Conservation (phyloP, 208 protist genomes). For the Trypanosoma melophagium region DNA sequence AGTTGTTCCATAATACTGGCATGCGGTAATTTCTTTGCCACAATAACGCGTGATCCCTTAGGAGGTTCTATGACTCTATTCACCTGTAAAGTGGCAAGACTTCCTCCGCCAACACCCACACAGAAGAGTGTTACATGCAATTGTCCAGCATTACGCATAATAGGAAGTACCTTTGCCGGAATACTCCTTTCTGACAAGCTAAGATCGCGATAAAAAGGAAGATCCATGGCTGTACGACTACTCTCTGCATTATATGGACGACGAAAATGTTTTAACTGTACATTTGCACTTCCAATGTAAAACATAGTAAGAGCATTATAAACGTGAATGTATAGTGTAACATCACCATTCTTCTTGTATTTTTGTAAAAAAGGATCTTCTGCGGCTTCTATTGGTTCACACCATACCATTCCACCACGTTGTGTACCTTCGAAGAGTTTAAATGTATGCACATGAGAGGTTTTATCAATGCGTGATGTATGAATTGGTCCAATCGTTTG, state of each 20-base stretch:
- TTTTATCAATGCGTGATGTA: constrained; percentile 53
- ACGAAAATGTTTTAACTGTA: constrained; percentile 68
- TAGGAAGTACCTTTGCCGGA: constrained; percentile 67
- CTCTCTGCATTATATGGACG: constrained; percentile 67
- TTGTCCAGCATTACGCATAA: constrained; percentile 74
- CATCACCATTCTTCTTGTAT: constrained; percentile 50
- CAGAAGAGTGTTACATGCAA: constrained; percentile 86
- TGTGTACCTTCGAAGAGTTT: constrained; percentile 51
- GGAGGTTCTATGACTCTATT: constrained; percentile 17
- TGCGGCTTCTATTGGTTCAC: constrained; percentile 64
- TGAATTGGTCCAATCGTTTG: constrained; percentile 76
- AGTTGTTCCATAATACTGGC: constrained; percentile 34
- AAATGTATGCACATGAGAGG: constrained; percentile 36
- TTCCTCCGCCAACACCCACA: constrained; percentile 37
- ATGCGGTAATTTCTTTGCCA: constrained; percentile 72
- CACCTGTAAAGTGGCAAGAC: neutral
- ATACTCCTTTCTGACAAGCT: constrained; percentile 67
- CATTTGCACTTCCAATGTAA: constrained; percentile 66
- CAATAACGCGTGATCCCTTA: constrained; percentile 49
- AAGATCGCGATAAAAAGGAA: constrained; percentile 71
- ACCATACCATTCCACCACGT: constrained; percentile 77
- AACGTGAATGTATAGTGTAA: constrained; percentile 75
- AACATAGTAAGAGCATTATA: constrained; percentile 91
- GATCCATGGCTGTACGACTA: constrained; percentile 59
- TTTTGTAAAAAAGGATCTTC: constrained; percentile 50